Conservation (phyloP, 176 grass and related monocot genomes). For the Hordeum marinum region DNA sequence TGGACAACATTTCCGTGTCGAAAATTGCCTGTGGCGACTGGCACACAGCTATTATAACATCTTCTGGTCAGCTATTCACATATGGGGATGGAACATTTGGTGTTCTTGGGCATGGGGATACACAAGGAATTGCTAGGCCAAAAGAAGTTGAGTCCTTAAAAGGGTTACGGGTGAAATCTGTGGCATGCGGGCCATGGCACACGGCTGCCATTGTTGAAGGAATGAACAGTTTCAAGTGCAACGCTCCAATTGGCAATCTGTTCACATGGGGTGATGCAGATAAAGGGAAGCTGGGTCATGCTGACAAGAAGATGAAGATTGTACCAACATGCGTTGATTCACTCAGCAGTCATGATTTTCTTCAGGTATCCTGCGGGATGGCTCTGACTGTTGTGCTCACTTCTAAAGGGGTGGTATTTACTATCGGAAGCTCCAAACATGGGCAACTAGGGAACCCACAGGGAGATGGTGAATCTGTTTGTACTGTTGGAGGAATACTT, state of each 20-base stretch:
- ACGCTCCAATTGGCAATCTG: conserved; percentile 61
- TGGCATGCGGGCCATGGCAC: conserved; percentile 91
- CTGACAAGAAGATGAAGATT: conserved; percentile 59
- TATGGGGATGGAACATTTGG: conserved; percentile 94
- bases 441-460: conserved; percentile 82
- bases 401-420: conserved; percentile 64
- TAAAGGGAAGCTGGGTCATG: conserved; percentile 77
- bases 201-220: conserved; percentile 83
- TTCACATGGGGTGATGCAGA: conserved; percentile 95
- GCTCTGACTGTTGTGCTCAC: conserved; percentile 66
- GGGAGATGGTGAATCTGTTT: conserved; percentile 48
- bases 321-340: conserved; percentile 65
- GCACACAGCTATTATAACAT: conserved; percentile 87
- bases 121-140: conserved; percentile 53
- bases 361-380: conserved; percentile 73
- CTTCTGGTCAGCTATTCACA: conserved; percentile 74
- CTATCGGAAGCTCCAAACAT: conserved; percentile 61
- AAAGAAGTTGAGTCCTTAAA: conserved; percentile 83
- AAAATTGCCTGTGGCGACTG: conserved; percentile 87
- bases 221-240: conserved; percentile 47
- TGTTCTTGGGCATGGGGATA: conserved; percentile 86
- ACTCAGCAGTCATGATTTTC: conserved; percentile 72
- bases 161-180: conserved; percentile 66
- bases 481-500: conserved; percentile 62
- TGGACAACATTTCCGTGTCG: conserved; percentile 60